These are phyloP conservation scores for Moesziomyces sp. DNA, from an alignment of 1,284 basidiomycete species.

Conservation along the genomic window DNA sequence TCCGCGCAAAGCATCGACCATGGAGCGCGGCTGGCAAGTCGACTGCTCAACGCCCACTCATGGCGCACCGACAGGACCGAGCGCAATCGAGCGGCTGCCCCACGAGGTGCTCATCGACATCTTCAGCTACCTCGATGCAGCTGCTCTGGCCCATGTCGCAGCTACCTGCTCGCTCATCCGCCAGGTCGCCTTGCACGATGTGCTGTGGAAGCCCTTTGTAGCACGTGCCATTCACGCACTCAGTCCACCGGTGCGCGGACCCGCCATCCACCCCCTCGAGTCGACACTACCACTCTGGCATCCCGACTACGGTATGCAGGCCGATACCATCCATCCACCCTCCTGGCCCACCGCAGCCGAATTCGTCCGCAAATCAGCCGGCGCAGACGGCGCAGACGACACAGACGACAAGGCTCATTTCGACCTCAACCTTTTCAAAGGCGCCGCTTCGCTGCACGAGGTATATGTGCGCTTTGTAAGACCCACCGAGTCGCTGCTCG, in stretches of 20 bases:
- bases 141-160: conserved; percentile 14
- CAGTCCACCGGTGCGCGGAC: conserved; percentile 22
- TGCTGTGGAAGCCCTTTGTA: conserved; percentile 36
- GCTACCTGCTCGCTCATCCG: conserved; percentile 25
- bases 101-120: conserved; percentile 41
- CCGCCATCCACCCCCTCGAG: conserved; percentile 26
- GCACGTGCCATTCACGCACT: conserved; percentile 15
- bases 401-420: neutral
- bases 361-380: neutral
- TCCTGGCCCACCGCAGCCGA: conserved; percentile 27
- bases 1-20: neutral
- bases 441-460: conserved; percentile 31
- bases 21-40: conserved; percentile 8
- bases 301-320: conserved; percentile 38
- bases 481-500: conserved; percentile 27
- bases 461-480: conserved; percentile 37
- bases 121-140: conserved; percentile 22
- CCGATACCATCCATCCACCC: conserved; percentile 22
- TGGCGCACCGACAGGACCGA: neutral
- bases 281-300: conserved; percentile 36
- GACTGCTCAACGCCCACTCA: neutral
- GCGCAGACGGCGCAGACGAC: neutral
- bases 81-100: conserved; percentile 26
- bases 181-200: conserved; percentile 25
- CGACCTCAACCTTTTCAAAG: conserved; percentile 14